Percentiles rank a stretch among this genome's conserved stretches.
These are phyloP conservation scores for Xylariaceae sp. DNA, from an alignment of 2,329 filamentous ascomycete species.

Conservation along the genomic window DNA sequence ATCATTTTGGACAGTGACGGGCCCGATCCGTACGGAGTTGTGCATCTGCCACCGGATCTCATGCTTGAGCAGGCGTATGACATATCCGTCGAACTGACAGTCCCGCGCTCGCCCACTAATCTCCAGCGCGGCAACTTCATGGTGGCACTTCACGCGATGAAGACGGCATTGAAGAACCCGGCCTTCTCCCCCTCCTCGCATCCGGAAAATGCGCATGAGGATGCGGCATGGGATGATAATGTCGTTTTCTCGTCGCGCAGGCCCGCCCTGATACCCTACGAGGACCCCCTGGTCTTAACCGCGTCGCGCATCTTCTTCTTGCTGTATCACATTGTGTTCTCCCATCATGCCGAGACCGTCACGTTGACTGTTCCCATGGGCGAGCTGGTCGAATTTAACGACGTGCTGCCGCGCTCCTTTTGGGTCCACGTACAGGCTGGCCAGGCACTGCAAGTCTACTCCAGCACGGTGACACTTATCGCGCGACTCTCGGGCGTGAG, in stretches of 20 bases:
- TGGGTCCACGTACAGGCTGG: conserved; percentile 64
- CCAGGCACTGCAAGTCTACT: conserved; percentile 71
- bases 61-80: conserved; percentile 78
- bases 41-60: conserved; percentile 47
- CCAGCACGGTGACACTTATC: conserved; percentile 60
- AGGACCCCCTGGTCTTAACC: conserved; percentile 61
- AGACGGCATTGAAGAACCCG: conserved; percentile 36
- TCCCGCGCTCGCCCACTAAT: conserved; percentile 76
- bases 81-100: conserved; percentile 64
- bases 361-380: conserved; percentile 64
- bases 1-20: conserved; percentile 36
- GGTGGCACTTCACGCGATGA: conserved; percentile 70
- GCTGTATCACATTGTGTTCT: conserved; percentile 64
- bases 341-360: conserved; percentile 57
- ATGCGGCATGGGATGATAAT: conserved; percentile 34
- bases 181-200: conserved; percentile 23
- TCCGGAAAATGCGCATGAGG: conserved; percentile 27
- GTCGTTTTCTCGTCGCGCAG: conserved; percentile 62
- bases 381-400: conserved; percentile 61
- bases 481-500: conserved; percentile 72
- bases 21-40: conserved; percentile 49
- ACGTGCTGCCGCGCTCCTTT: conserved; percentile 42
- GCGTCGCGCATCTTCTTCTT: conserved; percentile 58
- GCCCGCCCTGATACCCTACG: conserved; percentile 74
- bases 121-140: conserved; percentile 86